These are phyloP conservation scores for Globisporangium paroecandrum DNA, from an alignment of 352 stramenopile genomes.

Conservation along the genomic window DNA sequence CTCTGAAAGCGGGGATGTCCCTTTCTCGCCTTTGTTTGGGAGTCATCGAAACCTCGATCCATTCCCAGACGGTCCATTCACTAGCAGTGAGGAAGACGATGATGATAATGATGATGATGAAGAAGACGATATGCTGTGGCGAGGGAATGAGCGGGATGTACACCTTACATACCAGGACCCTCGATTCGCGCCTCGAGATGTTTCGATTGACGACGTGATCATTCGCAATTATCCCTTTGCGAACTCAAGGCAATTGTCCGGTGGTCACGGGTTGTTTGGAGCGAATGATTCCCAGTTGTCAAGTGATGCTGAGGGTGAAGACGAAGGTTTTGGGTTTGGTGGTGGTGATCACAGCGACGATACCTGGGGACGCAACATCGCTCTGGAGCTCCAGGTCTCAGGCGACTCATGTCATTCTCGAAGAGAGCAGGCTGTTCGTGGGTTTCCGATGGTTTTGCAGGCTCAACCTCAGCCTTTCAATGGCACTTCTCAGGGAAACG, in stretches of 20 bases:
- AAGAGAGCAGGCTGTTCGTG: not conserved
- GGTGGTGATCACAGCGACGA: constrained; percentile 8
- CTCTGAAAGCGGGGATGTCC: not conserved
- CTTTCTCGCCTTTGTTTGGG: constrained; percentile 2
- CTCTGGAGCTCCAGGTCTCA: constrained; percentile 24
- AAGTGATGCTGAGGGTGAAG: constrained; percentile 13
- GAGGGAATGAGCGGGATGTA: not conserved
- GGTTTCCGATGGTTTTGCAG: not conserved
- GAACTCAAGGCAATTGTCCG: not conserved
- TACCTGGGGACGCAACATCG: constrained; percentile 29
- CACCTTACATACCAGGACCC: not conserved
- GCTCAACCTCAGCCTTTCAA: not conserved
- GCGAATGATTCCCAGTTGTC: constrained; percentile 18
- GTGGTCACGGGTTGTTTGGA: constrained; percentile 16
- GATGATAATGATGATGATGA: constrained; percentile 10
- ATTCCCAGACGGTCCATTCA: constrained; percentile 25
- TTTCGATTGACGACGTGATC: constrained; percentile 12
- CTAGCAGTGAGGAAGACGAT: constrained; percentile 22
- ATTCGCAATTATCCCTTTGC: not conserved
- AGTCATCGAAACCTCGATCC: constrained; percentile 13
- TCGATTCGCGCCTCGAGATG: not conserved
- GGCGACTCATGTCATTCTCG: constrained; percentile 7
- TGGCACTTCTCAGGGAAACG: not conserved
- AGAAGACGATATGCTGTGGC: not conserved
- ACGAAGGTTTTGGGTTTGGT: constrained; percentile 15